phyloP scores from a whole-genome alignment of 192 early-diverging fungal genomes.

The Obelidium mucronatum region DNA sequence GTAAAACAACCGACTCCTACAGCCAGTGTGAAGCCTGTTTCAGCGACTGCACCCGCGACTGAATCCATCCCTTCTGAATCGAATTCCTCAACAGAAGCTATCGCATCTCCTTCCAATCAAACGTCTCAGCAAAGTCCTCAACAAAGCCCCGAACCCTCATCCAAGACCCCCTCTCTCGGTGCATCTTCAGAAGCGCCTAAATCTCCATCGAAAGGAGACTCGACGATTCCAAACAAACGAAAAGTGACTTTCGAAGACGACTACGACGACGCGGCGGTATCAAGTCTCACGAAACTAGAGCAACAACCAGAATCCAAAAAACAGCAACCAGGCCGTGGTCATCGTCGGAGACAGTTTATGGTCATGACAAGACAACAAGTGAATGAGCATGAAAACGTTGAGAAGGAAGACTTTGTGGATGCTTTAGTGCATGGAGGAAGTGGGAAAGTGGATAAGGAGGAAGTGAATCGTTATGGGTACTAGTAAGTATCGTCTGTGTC shows the following conservation, averaged over 20 bases:
- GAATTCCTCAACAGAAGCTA: too few relatives aligned
- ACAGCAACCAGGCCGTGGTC: background rate
- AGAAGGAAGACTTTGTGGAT: slow-evolving; percentile 49
- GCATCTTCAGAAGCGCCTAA: background rate
- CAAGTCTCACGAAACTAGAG: background rate
- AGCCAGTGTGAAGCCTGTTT: background rate
- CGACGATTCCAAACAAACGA: background rate
- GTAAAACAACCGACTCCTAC: too few relatives aligned
- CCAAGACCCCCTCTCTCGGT: background rate
- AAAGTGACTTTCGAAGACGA: background rate
- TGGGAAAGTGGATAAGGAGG: slow-evolving; percentile 11
- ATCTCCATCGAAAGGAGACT: background rate
- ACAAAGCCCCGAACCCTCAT: background rate
- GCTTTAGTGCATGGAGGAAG: slow-evolving; percentile 31
- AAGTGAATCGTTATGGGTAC: slow-evolving; percentile 44
- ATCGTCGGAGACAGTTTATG: slow-evolving; percentile 23
- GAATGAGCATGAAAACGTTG: slow-evolving; percentile 35
- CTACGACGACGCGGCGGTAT: background rate
- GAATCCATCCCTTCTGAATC: background rate
- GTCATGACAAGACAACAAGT: slow-evolving; percentile 35
- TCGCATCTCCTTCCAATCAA: background rate
- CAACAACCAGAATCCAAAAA: background rate
- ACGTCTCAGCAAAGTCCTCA: background rate
- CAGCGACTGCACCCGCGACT: background rate
- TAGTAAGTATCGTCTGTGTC: too few relatives aligned